phyloP scores from a whole-genome alignment of 2,329 filamentous ascomycete genomes.

The Podosphaera aphanis region DNA sequence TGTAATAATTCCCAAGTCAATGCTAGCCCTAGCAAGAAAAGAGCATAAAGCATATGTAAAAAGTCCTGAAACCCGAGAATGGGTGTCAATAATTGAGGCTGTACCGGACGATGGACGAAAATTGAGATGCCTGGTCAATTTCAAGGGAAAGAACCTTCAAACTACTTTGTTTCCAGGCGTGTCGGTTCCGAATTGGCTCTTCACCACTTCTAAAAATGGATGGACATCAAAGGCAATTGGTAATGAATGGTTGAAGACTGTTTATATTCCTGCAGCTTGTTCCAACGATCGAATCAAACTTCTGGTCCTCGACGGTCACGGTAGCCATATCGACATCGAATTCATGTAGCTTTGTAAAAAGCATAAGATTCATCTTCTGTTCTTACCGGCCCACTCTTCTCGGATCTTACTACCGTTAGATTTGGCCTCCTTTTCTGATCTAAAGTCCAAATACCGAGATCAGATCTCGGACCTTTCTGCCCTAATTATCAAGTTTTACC shows the following conservation, averaged over 20 bases:
- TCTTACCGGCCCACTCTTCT: neutral
- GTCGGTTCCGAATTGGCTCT: neutral
- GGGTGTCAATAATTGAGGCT: neutral
- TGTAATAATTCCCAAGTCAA: neutral
- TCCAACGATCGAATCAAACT: neutral
- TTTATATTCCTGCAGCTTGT: neutral
- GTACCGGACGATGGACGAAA: neutral
- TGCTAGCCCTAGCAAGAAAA: neutral
- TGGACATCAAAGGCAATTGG: neutral
- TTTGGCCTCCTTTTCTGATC: neutral
- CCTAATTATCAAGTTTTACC: too few species aligned
- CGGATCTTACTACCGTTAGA: neutral
- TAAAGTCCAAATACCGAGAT: neutral
- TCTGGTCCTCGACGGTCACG: neutral
- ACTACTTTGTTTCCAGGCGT: neutral
- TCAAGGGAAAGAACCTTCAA: neutral
- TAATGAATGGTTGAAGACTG: neutral
- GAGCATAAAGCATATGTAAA: neutral
- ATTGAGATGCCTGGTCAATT: neutral
- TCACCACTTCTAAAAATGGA: neutral
- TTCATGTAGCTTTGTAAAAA: neutral
- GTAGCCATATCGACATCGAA: neutral
- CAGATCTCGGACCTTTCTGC: too few species aligned
- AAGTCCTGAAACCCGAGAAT: neutral
- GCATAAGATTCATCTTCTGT: slow-evolving; percentile 1